Evolutionary conservation across 202 grass and related monocot genomes (phyloP), one percentile per base, ranked within the genome.

Genomic region (Cymbopogon flexuosus): DNA sequence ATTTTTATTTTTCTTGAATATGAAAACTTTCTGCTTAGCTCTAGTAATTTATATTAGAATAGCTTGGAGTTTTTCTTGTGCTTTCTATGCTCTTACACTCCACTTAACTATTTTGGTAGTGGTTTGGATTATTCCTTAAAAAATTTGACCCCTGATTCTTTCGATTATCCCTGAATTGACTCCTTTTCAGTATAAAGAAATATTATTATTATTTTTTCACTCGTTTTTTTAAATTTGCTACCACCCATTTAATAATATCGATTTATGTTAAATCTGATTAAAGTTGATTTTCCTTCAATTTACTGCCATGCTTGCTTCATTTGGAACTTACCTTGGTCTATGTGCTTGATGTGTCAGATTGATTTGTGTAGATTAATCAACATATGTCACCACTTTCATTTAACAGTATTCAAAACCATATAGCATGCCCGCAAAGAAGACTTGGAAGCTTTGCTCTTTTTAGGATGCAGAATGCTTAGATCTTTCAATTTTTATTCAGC

Each of bases 261-360:
- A 69, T 75, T 34, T 74, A 75, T 69, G 15, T 51, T 51, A 30
- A 54, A 79, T 51, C 10, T 37, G 41, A 12, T 23, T 46, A 6
- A 6, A 23, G 22, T 36, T 79, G 11, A 18, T 66, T 78, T 75
- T 81, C 5, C 29, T 42, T 73, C 39, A 10, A 31, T 79, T 75
- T 68, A 8, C 33, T 81, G 12, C 29, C 40, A 41, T 19, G n/a
- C 16, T 54, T 54, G 16, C 49, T 54, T 16, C 6, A n/a, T 54
- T 54, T 54, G n/a, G 5, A 15, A 52, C 68, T 45, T 60, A 29
- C 10, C 72, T 46, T 12, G 43, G 43, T 14, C 43, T 46, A 0
- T 46, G 43, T 46, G 12, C 43, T 46, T 3, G 11, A 46, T 46
- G 12, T 46, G 11, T 4, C 43, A 46, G 43, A 46, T 46, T 46